Conservation (phyloP, 2,329 filamentous ascomycete species). For the Macrophomina tecta region DNA sequence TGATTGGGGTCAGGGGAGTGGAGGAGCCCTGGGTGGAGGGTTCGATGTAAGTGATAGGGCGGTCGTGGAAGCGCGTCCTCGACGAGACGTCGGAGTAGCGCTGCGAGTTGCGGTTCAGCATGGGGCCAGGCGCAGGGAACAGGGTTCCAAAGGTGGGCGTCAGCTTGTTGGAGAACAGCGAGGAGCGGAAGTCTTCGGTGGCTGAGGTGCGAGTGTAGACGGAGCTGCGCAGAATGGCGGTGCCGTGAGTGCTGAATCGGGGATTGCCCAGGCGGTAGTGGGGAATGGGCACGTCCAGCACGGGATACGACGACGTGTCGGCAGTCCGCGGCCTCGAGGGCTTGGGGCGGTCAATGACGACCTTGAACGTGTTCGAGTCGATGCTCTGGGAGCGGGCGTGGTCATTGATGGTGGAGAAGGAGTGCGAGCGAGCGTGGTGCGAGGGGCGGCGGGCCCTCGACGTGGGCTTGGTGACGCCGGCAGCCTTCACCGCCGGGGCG, state of each 20-base stretch:
- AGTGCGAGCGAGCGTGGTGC: slow-evolving; percentile 64
- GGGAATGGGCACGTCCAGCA: slow-evolving; percentile 78
- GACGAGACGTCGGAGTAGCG: slow-evolving; percentile 43
- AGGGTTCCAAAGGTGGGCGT: slow-evolving; percentile 45
- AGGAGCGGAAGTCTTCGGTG: slow-evolving; percentile 72
- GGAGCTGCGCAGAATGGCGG: slow-evolving; percentile 79
- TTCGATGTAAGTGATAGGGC: slow-evolving; percentile 43
- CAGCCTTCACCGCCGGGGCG: slow-evolving; percentile 20
- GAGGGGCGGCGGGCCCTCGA: slow-evolving; percentile 31
- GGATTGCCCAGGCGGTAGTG: slow-evolving; percentile 84
- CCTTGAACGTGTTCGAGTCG: slow-evolving; percentile 74
- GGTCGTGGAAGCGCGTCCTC: slow-evolving; percentile 17
- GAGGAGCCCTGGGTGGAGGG: slow-evolving; percentile 40
- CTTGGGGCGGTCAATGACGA: slow-evolving; percentile 77
- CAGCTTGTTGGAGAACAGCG: slow-evolving; percentile 56
- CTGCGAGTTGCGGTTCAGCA: slow-evolving; percentile 36
- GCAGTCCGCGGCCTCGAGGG: slow-evolving; percentile 67
- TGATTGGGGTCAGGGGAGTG: slow-evolving; percentile 41
- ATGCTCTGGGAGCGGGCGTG: slow-evolving; percentile 57
- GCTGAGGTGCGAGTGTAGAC: slow-evolving; percentile 72
- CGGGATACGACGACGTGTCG: slow-evolving; percentile 60
- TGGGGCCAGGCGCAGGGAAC: slow-evolving; percentile 50
- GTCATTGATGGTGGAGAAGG: slow-evolving; percentile 78
- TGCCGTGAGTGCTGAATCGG: slow-evolving; percentile 77
- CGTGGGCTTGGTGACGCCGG: slow-evolving; percentile 29